Percentiles rank a stretch among this genome's conserved stretches.
phyloP scores from a whole-genome alignment of 306 rosid species.

The Glycine soja region DNA sequence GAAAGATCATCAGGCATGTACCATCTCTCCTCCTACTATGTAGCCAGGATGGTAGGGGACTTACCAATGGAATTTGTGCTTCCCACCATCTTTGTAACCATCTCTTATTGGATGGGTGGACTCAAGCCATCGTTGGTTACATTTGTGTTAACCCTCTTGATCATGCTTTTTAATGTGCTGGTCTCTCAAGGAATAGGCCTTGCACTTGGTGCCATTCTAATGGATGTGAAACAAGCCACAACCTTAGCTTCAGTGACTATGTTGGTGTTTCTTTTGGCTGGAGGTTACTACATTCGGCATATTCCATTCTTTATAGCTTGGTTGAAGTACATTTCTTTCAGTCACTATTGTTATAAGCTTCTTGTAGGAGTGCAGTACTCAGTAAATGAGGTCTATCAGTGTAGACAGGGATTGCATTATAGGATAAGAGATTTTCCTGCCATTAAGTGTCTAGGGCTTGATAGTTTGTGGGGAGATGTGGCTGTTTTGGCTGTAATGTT shows the following conservation, averaged over 20 bases:
- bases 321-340: slow-evolving; percentile 72
- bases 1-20: slow-evolving; percentile 82
- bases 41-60: slow-evolving; percentile 70
- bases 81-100: slow-evolving; percentile 65
- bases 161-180: slow-evolving; percentile 68
- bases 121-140: slow-evolving; percentile 64
- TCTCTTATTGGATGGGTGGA: slow-evolving; percentile 82
- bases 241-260: slow-evolving; percentile 71
- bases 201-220: slow-evolving; percentile 80
- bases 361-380: slow-evolving; percentile 76
- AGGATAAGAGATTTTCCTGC: slow-evolving; percentile 66
- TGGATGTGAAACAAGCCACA: slow-evolving; percentile 75
- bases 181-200: slow-evolving; percentile 84
- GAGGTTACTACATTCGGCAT: slow-evolving; percentile 78
- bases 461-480: slow-evolving; percentile 63
- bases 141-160: slow-evolving; percentile 62
- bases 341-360: slow-evolving; percentile 75
- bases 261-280: slow-evolving; percentile 71
- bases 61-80: slow-evolving; percentile 84
- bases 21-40: slow-evolving; percentile 74
- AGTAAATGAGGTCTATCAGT: slow-evolving; percentile 60
- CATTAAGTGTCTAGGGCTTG: slow-evolving; percentile 61
- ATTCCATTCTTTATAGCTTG: slow-evolving; percentile 73
- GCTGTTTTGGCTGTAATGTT: slow-evolving; percentile 70
- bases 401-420: slow-evolving; percentile 57